Percentiles rank a stretch among this genome's conserved stretches.
phyloP scores from a whole-genome alignment of 1,139 yeast species.

The Yamadazyma epiphylla region DNA sequence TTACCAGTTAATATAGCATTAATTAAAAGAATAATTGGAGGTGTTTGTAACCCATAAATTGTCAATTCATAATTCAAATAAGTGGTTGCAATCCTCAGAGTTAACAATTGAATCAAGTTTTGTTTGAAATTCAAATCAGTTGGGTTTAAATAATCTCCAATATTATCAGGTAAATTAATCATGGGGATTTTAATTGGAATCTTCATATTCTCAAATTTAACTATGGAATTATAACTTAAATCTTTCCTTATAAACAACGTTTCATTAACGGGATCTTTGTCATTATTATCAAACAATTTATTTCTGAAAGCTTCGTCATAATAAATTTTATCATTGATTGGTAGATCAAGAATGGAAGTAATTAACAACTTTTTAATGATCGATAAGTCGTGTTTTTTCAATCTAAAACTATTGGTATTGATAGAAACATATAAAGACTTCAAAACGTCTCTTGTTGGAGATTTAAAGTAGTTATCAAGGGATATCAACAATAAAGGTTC shows the following conservation, averaged over 20 bases:
- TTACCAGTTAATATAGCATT: conserved; percentile 59
- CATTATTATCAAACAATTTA: conserved; percentile 30
- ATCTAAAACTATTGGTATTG: conserved; percentile 29
- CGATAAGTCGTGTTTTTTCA: conserved; percentile 15
- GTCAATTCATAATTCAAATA: conserved; percentile 37
- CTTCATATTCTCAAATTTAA: conserved; percentile 36
- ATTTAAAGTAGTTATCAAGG: conserved; percentile 42
- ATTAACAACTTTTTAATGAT: conserved; percentile 36
- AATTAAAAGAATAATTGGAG: conserved; percentile 52
- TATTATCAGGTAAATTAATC: conserved; percentile 37
- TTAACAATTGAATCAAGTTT: conserved; percentile 35
- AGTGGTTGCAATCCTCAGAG: conserved; percentile 28
- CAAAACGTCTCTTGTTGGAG: conserved; percentile 20
- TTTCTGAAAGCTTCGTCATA: conserved; percentile 37
- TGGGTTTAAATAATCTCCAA: conserved; percentile 47
- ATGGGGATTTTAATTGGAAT: conserved; percentile 44
- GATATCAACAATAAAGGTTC: conserved; percentile 56
- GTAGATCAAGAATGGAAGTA: conserved; percentile 45
- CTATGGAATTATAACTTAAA: conserved; percentile 39
- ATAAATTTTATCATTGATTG: conserved; percentile 43
- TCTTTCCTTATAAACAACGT: conserved; percentile 42
- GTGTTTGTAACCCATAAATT: conserved; percentile 56
- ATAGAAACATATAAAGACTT: conserved; percentile 29
- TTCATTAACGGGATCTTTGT: conserved; percentile 10
- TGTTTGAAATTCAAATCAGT: conserved; percentile 43